These are phyloP conservation scores for Verruconis gallopava DNA, from an alignment of 2,329 filamentous ascomycete genomes.

Conservation along the genomic window DNA sequence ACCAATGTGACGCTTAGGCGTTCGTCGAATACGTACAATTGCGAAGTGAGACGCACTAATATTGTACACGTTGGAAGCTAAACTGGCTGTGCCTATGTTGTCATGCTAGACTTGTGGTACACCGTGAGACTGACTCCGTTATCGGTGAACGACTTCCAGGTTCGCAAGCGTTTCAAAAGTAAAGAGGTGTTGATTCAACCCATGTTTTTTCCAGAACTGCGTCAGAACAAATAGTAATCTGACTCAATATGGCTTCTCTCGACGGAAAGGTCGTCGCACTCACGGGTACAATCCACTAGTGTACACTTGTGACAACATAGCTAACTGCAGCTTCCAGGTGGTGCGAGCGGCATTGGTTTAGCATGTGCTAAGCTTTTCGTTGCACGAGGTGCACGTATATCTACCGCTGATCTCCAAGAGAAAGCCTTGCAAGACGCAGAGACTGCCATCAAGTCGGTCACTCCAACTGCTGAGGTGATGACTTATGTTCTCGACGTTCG, in stretches of 20 bases:
- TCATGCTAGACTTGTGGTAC: too few species aligned
- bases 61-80: too few species aligned
- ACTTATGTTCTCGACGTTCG: constrained; percentile 21
- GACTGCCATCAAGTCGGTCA: not conserved
- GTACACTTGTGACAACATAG: not conserved
- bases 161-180: too few species aligned
- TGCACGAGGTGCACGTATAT: constrained; percentile 3
- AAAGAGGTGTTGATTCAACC: too few species aligned
- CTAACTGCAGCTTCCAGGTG: constrained; percentile 5
- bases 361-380: constrained; percentile 7
- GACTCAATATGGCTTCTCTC: constrained; percentile 5
- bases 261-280: constrained; percentile 9
- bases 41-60: too few species aligned
- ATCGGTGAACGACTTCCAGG: too few species aligned
- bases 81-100: too few species aligned
- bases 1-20: too few species aligned
- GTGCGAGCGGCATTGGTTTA: constrained; percentile 9
- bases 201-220: too few species aligned
- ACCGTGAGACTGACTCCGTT: too few species aligned
- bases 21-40: too few species aligned
- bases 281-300: not conserved
- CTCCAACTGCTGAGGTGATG: constrained; percentile 11
- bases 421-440: constrained; percentile 3
- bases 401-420: constrained; percentile 9
- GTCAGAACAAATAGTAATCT: too few species aligned